A percentile compares a stretch with the other conserved stretches of the same genome.
phyloP scores from a whole-genome alignment of 768 basidiomycete species.

The Boletellus ananas region DNA sequence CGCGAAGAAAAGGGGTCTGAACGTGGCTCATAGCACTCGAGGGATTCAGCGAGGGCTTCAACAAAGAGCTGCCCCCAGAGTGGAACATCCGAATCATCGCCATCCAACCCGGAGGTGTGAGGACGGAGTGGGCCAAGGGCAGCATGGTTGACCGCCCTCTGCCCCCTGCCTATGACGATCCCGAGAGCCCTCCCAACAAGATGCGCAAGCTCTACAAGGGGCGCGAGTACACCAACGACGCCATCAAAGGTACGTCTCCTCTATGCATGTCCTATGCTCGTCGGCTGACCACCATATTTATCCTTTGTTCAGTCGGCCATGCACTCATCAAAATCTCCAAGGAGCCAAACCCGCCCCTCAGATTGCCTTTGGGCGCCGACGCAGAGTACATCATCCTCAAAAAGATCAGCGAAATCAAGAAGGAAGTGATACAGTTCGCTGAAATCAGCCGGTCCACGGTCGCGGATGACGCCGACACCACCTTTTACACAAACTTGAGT shows the following conservation, averaged over 20 bases:
- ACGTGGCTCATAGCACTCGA: constrained; percentile 16
- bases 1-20: background rate
- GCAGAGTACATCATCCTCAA: constrained; percentile 12
- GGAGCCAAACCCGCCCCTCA: constrained; percentile 19
- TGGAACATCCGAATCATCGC: constrained; percentile 27
- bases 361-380: constrained; percentile 19
- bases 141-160: constrained; percentile 15
- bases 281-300: background rate
- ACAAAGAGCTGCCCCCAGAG: constrained; percentile 21
- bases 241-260: constrained; percentile 10
- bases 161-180: constrained; percentile 13
- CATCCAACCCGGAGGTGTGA: constrained; percentile 20
- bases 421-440: constrained; percentile 14
- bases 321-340: constrained; percentile 16
- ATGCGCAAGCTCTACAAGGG: constrained; percentile 8
- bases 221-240: background rate
- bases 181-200: constrained; percentile 15
- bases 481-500: constrained; percentile 7
- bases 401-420: constrained; percentile 18
- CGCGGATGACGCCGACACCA: constrained; percentile 20
- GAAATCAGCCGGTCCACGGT: constrained; percentile 13
- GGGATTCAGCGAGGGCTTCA: constrained; percentile 23
- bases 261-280: background rate
- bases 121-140: constrained; percentile 19
- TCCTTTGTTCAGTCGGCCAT: constrained; percentile 9